These are phyloP conservation scores for Amaranthus cruentus DNA, from an alignment of 148 eudicot species.

Conservation along the genomic window DNA sequence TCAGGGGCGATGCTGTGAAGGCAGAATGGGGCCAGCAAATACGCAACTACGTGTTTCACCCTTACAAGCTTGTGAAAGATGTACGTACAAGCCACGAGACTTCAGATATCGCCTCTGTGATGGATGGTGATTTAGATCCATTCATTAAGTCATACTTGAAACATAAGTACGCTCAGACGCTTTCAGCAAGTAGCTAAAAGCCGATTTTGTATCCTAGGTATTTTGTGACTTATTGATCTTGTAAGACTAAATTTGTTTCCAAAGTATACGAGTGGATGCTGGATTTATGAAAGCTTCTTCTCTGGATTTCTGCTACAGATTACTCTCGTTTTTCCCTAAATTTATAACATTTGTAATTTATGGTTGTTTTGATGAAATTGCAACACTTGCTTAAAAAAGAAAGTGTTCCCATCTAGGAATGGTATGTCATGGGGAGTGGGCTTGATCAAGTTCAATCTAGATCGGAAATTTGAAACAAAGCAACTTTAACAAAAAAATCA, in stretches of 20 bases:
- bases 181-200: conserved; percentile 21
- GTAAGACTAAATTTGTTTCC: neutral
- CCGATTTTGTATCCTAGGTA: neutral
- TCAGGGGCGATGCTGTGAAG: conserved; percentile 88
- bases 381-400: neutral
- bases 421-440: neutral
- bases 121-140: conserved; percentile 94
- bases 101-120: conserved; percentile 74
- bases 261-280: neutral
- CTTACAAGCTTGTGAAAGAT: conserved; percentile 97
- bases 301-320: too few species aligned
- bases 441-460: neutral
- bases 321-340: too few species aligned
- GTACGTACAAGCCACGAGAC: conserved; percentile 77
- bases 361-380: neutral
- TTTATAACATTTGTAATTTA: too few species aligned
- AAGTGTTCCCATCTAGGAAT: neutral
- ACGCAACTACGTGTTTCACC: conserved; percentile 91
- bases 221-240: neutral
- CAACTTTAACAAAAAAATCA: too few species aligned
- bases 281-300: neutral
- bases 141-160: conserved; percentile 80
- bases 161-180: conserved; percentile 54
- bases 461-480: neutral
- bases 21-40: conserved; percentile 99